phyloP scores from a whole-genome alignment of 163 green algal species.

The Botryococcus braunii region DNA sequence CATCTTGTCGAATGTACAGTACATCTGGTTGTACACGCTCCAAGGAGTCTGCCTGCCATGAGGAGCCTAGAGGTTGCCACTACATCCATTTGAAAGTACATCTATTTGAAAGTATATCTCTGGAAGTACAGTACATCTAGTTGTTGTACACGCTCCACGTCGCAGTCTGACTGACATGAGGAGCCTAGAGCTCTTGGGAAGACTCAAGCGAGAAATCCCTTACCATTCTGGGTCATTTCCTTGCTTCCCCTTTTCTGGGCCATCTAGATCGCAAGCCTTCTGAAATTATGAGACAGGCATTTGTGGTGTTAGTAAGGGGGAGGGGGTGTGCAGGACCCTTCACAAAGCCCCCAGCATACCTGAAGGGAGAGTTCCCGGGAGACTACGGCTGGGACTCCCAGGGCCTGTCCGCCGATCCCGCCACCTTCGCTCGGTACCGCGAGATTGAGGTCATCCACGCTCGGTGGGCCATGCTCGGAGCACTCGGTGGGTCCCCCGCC shows the following conservation, averaged over 20 bases:
- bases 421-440: slow-evolving; percentile 63
- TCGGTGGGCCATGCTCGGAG: slow-evolving; percentile 48
- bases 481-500: slow-evolving; percentile 2
- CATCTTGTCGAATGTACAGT: no score
- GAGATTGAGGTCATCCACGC: slow-evolving; percentile 53
- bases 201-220: not conserved
- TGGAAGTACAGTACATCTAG: no score
- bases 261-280: no score
- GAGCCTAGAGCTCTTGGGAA: not conserved
- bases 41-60: no score
- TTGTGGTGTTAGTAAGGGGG: no score
- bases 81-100: no score
- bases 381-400: slow-evolving; percentile 92
- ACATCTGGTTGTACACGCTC: no score
- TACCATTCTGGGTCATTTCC: not conserved
- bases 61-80: no score
- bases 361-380: slow-evolving; percentile 80
- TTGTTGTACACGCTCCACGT: not conserved
- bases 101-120: no score
- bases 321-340: slow-evolving; percentile 20
- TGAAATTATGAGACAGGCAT: not conserved
- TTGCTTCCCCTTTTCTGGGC: not conserved
- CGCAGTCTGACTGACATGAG: not conserved
- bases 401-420: slow-evolving; percentile 67
- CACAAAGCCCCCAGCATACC: slow-evolving; percentile 56